Conservation (phyloP, 805 yeast genomes). For the Diddensiella caesifluorescens region DNA sequence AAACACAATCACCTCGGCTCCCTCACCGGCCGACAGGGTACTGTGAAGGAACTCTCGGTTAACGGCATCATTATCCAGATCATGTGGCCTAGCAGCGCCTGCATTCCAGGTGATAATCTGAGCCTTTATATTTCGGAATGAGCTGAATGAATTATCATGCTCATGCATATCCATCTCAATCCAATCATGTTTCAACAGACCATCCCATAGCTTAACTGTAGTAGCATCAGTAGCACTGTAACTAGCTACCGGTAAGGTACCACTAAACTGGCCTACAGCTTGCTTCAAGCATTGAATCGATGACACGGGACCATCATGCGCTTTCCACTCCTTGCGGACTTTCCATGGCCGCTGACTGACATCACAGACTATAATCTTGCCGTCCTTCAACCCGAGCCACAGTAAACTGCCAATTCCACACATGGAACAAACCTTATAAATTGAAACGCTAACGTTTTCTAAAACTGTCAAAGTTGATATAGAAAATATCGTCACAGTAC, state of each 20-base stretch:
- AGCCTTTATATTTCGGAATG: constrained; percentile 25
- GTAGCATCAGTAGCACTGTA: constrained; percentile 23
- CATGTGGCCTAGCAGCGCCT: constrained; percentile 35
- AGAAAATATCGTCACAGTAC: constrained; percentile 32
- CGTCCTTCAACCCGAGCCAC: constrained; percentile 37
- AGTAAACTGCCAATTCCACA: constrained; percentile 28
- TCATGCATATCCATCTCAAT: constrained; percentile 26
- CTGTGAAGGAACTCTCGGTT: constrained; percentile 21
- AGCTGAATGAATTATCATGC: constrained; percentile 27
- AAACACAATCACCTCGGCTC: constrained; percentile 67
- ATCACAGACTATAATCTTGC: constrained; percentile 33
- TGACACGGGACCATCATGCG: constrained; percentile 30
- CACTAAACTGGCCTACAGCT: constrained; percentile 15
- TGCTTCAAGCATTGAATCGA: constrained; percentile 17
- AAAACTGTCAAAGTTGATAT: constrained; percentile 23
- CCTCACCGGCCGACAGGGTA: constrained; percentile 22
- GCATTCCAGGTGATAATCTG: constrained; percentile 38
- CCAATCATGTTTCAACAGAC: constrained; percentile 31
- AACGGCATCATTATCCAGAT: constrained; percentile 21
- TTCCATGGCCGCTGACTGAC: constrained; percentile 30
- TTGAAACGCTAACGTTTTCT: constrained; percentile 30
- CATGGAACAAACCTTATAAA: constrained; percentile 25
- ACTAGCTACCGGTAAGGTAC: constrained; percentile 26
- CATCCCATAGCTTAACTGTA: constrained; percentile 33
- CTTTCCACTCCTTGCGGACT: constrained; percentile 35